phyloP scores from a whole-genome alignment of 1,284 basidiomycete genomes.

The Nidula niveotomentosa region DNA sequence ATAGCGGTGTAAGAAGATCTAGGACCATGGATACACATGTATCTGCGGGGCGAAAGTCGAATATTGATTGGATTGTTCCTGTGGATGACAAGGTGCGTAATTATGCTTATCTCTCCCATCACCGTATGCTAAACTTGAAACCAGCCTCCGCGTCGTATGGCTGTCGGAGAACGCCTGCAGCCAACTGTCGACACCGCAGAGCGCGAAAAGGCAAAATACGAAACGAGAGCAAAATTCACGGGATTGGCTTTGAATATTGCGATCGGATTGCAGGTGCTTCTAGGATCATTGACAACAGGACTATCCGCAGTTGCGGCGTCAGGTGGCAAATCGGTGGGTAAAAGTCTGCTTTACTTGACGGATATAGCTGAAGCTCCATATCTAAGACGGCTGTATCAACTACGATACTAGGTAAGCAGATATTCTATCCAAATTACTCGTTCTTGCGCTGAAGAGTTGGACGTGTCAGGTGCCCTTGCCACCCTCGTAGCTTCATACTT shows the following conservation, averaged over 20 bases:
- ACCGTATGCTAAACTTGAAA: not conserved
- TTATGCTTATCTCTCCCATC: not conserved
- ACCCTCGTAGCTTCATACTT: constrained; percentile 71
- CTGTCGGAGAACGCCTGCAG: constrained; percentile 39
- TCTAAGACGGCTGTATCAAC: constrained; percentile 33
- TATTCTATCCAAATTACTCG: constrained; percentile 12
- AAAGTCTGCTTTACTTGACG: constrained; percentile 1
- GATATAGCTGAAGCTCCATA: constrained; percentile 1
- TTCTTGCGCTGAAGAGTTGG: not conserved
- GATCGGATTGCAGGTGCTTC: constrained; percentile 52
- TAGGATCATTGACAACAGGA: constrained; percentile 69
- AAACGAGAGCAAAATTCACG: constrained; percentile 42
- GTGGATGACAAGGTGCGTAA: constrained; percentile 16
- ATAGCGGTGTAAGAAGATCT: constrained; percentile 3
- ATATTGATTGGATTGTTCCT: constrained; percentile 31
- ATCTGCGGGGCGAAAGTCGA: constrained; percentile 17
- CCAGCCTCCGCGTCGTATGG: constrained; percentile 21
- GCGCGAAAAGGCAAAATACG: constrained; percentile 38
- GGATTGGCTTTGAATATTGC: constrained; percentile 50
- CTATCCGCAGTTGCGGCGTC: constrained; percentile 48
- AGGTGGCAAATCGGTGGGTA: constrained; percentile 30
- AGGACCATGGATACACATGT: constrained; percentile 19
- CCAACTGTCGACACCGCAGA: constrained; percentile 43
- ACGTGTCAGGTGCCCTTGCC: constrained; percentile 47
- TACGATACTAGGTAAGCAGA: constrained; percentile 33